Evolutionary conservation across 2,329 filamentous ascomycete species (phyloP).

Genomic region (Fusarium piperis): DNA sequence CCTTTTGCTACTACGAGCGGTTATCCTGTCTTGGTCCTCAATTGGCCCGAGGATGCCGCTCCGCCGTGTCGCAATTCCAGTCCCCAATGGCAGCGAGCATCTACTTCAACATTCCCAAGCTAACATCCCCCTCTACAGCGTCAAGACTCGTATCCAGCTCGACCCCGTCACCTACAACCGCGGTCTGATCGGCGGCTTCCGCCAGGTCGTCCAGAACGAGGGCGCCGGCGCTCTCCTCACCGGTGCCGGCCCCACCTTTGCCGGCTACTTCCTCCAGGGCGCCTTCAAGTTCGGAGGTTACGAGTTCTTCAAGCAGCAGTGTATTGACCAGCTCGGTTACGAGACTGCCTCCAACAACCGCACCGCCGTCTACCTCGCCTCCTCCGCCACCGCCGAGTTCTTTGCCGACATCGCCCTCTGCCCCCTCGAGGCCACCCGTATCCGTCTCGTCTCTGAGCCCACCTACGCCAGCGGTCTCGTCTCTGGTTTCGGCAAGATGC

Average conservation of each 20-base stretch:
- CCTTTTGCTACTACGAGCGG: conserved; percentile 4
- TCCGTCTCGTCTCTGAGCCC: conserved; percentile 89
- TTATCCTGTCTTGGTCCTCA: background rate
- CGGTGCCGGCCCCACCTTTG: conserved; percentile 84
- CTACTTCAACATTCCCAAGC: background rate
- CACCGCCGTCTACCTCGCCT: conserved; percentile 82
- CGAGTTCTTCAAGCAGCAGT: conserved; percentile 96
- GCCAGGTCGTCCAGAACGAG: conserved; percentile 84
- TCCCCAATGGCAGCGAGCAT: background rate
- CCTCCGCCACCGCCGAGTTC: conserved; percentile 72
- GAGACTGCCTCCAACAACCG: conserved; percentile 82
- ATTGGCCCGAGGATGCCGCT: conserved; percentile 11
- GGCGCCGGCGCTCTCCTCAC: conserved; percentile 88
- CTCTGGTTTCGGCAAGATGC: conserved; percentile 83
- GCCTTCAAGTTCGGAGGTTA: conserved; percentile 95
- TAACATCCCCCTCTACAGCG: conserved; percentile 61
- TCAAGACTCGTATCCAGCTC: conserved; percentile 96
- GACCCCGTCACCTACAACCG: conserved; percentile 90
- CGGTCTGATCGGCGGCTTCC: conserved; percentile 87
- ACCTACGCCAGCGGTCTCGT: conserved; percentile 84
- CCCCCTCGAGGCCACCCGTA: conserved; percentile 92
- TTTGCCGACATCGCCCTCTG: conserved; percentile 85
- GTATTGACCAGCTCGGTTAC: conserved; percentile 81
- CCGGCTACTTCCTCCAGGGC: conserved; percentile 94
- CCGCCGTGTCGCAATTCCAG: background rate